Percentiles rank a stretch among this genome's conserved stretches.
Evolutionary conservation across 2,329 filamentous ascomycete species (phyloP).

Genomic region (Fusarium drepaniforme): DNA sequence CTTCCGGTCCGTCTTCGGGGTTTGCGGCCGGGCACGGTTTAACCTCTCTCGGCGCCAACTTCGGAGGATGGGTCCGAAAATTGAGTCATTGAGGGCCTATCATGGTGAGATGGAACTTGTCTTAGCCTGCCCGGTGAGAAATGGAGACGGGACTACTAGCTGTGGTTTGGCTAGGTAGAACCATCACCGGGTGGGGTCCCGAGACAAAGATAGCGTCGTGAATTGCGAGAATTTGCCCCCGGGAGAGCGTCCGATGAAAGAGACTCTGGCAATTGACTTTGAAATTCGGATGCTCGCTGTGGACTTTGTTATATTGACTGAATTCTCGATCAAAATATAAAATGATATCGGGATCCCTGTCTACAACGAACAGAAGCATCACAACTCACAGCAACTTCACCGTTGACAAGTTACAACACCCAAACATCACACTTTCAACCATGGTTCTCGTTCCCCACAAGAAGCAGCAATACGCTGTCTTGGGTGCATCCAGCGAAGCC

Average conservation of each 20-base stretch:
- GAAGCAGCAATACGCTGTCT: not conserved
- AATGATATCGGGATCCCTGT: not conserved
- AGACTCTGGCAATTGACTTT: not conserved
- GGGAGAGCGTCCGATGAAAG: not conserved
- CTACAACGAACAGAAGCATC: not conserved
- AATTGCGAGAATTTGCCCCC: not conserved
- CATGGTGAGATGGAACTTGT: not conserved
- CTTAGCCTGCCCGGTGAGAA: not conserved
- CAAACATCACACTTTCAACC: not conserved
- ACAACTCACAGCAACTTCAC: not conserved
- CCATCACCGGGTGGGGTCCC: not conserved
- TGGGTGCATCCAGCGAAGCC: not conserved
- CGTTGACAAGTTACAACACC: not conserved
- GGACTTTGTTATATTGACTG: not conserved
- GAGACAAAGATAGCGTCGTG: not conserved
- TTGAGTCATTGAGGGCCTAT: not conserved
- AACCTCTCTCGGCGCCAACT: not conserved
- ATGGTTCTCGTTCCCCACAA: constrained; percentile 7
- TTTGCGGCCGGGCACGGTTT: not conserved
- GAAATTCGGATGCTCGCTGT: not conserved
- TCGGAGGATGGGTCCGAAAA: not conserved
- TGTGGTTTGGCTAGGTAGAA: not conserved
- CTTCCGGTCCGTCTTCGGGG: not conserved
- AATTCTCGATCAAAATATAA: not conserved
- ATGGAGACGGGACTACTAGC: not conserved